These are phyloP conservation scores for Fonsecaea pugnacius DNA, from an alignment of 2,329 filamentous ascomycete species.

Conservation along the genomic window DNA sequence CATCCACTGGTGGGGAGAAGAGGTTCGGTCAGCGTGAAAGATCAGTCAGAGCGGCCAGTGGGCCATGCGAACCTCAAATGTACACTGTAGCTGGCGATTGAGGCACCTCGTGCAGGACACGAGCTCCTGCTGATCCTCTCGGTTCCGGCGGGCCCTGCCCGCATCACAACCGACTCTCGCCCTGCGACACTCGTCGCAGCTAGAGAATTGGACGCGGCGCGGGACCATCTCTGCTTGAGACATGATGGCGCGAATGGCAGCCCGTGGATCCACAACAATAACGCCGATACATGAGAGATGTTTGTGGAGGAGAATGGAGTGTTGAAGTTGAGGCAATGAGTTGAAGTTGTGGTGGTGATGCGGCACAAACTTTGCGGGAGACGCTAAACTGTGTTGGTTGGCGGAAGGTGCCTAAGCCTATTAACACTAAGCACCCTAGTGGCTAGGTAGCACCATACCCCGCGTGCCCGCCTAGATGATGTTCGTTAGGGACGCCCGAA, in stretches of 20 bases:
- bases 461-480: background rate
- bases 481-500: background rate
- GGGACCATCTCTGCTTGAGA: conserved; percentile 20
- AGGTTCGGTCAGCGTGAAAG: conserved; percentile 2
- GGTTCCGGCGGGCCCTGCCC: conserved; percentile 32
- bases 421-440: background rate
- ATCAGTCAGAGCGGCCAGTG: background rate
- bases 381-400: background rate
- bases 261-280: background rate
- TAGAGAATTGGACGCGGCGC: conserved; percentile 43
- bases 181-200: conserved; percentile 43
- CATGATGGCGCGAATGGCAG: conserved; percentile 9
- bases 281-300: background rate
- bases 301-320: background rate
- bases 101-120: conserved; percentile 36
- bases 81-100: conserved; percentile 32
- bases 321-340: background rate
- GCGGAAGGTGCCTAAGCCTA: background rate
- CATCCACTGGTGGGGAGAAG: conserved; percentile 21
- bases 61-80: conserved; percentile 27
- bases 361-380: background rate
- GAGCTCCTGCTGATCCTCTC: conserved; percentile 32
- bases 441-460: background rate
- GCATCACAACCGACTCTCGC: conserved; percentile 43
- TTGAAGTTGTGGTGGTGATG: background rate